A percentile compares a stretch with the other conserved stretches of the same genome.
These are phyloP conservation scores for Verticillium tricorpus DNA, from an alignment of 2,329 filamentous ascomycete species.

Conservation along the genomic window DNA sequence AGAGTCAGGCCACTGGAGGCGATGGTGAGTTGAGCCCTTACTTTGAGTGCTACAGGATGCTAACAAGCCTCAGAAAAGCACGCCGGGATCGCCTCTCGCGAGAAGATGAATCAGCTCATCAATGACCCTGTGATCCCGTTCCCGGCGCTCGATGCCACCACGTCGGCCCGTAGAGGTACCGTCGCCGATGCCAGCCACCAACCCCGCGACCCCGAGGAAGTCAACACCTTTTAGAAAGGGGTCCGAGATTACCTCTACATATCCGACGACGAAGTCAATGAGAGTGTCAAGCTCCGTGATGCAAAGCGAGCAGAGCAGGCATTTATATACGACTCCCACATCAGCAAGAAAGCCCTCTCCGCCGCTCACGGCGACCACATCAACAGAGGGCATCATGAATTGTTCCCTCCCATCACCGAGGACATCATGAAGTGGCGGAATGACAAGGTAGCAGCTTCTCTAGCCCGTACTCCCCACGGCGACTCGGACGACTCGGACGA, in stretches of 20 bases:
- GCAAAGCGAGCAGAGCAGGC: background rate
- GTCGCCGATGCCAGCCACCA: conserved; percentile 26
- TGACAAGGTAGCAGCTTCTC: conserved; percentile 3
- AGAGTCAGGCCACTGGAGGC: background rate
- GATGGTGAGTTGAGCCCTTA: background rate
- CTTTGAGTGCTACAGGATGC: background rate
- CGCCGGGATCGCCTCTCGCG: too few species aligned
- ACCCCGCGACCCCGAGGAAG: conserved; percentile 15
- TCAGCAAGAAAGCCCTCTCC: background rate
- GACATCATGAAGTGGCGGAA: conserved; percentile 5
- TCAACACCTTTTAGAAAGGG: conserved; percentile 24
- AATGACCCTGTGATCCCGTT: too few species aligned
- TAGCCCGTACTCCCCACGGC: background rate
- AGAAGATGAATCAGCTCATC: too few species aligned
- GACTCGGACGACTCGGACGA: background rate
- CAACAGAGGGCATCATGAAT: background rate
- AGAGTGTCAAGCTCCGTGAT: background rate
- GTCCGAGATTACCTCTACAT: conserved; percentile 23
- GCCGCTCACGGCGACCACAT: background rate
- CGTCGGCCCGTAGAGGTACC: background rate
- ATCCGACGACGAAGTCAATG: conserved; percentile 24
- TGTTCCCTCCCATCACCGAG: background rate
- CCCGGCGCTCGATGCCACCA: background rate
- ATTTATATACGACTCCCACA: background rate
- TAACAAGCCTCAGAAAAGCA: too few species aligned